Conservation (phyloP, 164 flowering plant species). For the Platanus orientalis region DNA sequence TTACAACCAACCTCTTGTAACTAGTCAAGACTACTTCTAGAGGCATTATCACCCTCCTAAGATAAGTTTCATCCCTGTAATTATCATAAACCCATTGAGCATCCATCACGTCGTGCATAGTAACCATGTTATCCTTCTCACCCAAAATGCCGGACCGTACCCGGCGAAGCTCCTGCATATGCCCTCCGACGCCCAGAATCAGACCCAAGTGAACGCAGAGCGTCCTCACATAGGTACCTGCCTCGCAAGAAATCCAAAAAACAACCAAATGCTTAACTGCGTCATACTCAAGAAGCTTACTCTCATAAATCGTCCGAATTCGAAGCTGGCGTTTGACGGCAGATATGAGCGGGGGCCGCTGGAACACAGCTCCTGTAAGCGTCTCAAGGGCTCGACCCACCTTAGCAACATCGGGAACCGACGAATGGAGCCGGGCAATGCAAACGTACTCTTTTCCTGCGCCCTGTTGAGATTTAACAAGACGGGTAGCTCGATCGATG, state of each 20-base stretch:
- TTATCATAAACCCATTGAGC: conserved; percentile 73
- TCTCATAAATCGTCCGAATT: conserved; percentile 2
- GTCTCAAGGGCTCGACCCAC: conserved; percentile 3
- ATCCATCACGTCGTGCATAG: conserved; percentile 80
- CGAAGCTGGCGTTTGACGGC: conserved; percentile 3
- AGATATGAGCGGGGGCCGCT: conserved; percentile 1
- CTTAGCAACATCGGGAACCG: conserved; percentile 5
- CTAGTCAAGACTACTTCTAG: conserved; percentile 64
- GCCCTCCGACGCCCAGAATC: conserved; percentile 68
- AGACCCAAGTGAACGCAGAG: conserved; percentile 78
- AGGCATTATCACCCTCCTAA: conserved; percentile 71
- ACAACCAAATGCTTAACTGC: conserved; percentile 35
- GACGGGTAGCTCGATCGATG: conserved; percentile 3
- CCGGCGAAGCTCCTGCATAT: conserved; percentile 80
- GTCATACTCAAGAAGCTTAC: conserved; percentile 10
- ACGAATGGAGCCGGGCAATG: conserved; percentile 1
- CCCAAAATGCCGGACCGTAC: conserved; percentile 76
- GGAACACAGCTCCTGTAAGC: conserved; percentile 3
- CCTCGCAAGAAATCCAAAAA: conserved; percentile 82
- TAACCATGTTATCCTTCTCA: conserved; percentile 80
- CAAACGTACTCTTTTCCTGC: conserved; percentile 8
- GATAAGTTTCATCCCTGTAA: conserved; percentile 55
- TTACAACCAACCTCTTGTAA: conserved; percentile 79
- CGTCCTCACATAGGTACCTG: conserved; percentile 77
- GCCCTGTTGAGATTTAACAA: conserved; percentile 6